Percentiles rank a stretch among this genome's conserved stretches.
phyloP scores from a whole-genome alignment of 2,329 filamentous ascomycete species.

The Scedosporium dehoogii region DNA sequence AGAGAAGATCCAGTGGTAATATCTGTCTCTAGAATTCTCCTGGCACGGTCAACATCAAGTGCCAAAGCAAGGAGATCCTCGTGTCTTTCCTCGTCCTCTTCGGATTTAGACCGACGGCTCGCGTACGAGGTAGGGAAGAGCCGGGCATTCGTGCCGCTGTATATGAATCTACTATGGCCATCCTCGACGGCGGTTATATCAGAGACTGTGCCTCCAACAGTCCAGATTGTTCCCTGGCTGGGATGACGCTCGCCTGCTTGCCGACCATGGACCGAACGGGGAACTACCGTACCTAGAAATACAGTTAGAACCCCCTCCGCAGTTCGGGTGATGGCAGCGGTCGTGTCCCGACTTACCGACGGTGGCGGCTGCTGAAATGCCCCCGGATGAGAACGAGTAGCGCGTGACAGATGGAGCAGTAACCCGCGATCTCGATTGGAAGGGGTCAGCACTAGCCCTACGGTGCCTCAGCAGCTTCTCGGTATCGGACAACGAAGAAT shows the following conservation, averaged over 20 bases:
- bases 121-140: slow-evolving; percentile 45
- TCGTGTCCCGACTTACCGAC: not conserved
- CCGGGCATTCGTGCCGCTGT: slow-evolving; percentile 63
- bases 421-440: not conserved
- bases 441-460: slow-evolving; percentile 2
- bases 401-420: not conserved
- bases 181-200: slow-evolving; percentile 40
- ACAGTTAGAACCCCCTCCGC: not conserved
- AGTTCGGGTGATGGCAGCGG: too few relatives aligned
- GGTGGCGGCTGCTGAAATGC: not conserved
- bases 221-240: slow-evolving; percentile 7
- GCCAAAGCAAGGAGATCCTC: slow-evolving; percentile 69
- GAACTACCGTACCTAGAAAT: not conserved
- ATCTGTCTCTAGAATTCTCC: slow-evolving; percentile 47
- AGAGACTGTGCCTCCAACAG: slow-evolving; percentile 6
- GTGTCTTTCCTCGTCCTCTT: slow-evolving; percentile 59
- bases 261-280: not conserved
- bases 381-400: not conserved
- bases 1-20: slow-evolving; percentile 15
- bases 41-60: slow-evolving; percentile 63
- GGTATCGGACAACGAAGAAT: not conserved
- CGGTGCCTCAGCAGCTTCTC: slow-evolving; percentile 5
- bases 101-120: slow-evolving; percentile 26
- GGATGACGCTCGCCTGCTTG: not conserved
- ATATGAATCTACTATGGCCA: slow-evolving; percentile 54